Percentiles rank a stretch among this genome's conserved stretches.
These are phyloP conservation scores for Dacryopinax primogenitus DNA, from an alignment of 768 basidiomycete genomes.

Conservation along the genomic window DNA sequence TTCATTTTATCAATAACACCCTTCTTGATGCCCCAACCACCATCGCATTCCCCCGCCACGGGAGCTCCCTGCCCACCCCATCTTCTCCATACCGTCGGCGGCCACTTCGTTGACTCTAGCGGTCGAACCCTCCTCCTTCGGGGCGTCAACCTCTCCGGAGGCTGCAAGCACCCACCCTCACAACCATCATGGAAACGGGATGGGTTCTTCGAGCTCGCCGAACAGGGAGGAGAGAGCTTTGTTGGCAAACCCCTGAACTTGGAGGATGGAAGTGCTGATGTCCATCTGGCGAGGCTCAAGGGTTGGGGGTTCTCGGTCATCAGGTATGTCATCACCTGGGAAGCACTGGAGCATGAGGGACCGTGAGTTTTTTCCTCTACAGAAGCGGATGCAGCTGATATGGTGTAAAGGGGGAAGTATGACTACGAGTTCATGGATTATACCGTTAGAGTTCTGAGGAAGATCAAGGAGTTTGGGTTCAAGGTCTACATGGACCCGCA, in stretches of 20 bases:
- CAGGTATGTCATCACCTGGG: conserved; percentile 81
- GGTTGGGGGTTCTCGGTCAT: conserved; percentile 93
- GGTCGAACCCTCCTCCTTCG: conserved; percentile 72
- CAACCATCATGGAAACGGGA: conserved; percentile 55
- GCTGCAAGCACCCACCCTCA: conserved; percentile 68
- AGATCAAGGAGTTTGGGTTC: conserved; percentile 87
- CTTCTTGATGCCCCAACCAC: conserved; percentile 51
- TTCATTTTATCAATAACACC: too few species aligned
- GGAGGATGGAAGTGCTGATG: conserved; percentile 73
- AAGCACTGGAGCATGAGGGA: conserved; percentile 82
- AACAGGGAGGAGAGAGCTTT: conserved; percentile 57
- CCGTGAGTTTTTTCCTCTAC: conserved; percentile 52
- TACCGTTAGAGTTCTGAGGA: conserved; percentile 68
- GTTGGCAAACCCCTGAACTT: conserved; percentile 66
- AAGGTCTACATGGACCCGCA: conserved; percentile 89
- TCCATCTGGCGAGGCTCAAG: conserved; percentile 69
- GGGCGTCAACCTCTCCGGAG: conserved; percentile 89
- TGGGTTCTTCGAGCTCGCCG: conserved; percentile 71
- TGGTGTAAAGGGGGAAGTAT: conserved; percentile 55
- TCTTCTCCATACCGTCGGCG: conserved; percentile 36
- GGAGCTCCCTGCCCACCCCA: conserved; percentile 33
- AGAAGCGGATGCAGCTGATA: not conserved
- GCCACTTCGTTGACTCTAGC: conserved; percentile 57
- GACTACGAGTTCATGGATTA: conserved; percentile 91
- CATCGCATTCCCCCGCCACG: conserved; percentile 47